Percentiles rank a stretch among this genome's conserved stretches.
These are phyloP conservation scores for Alternaria triticina DNA, from an alignment of 2,329 filamentous ascomycete species.

Conservation along the genomic window DNA sequence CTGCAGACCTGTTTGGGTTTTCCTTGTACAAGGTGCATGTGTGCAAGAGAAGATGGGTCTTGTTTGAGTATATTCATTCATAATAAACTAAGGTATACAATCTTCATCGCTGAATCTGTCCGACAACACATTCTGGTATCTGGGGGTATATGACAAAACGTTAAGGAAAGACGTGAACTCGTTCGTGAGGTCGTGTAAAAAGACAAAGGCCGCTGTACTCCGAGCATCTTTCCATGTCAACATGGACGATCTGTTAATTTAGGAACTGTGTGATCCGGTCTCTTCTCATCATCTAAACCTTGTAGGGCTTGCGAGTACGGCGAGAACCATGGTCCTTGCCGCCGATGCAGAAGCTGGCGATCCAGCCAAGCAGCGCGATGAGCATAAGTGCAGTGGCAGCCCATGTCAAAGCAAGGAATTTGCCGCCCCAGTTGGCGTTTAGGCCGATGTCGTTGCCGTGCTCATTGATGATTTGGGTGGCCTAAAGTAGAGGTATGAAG, in stretches of 20 bases:
- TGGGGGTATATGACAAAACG: slow-evolving; percentile 5
- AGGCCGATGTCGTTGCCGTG: slow-evolving; percentile 60
- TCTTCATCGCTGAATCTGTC: not conserved
- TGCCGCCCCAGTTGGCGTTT: slow-evolving; percentile 57
- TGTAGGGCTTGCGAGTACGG: not conserved
- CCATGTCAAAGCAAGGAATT: slow-evolving; percentile 67
- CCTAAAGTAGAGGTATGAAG: slow-evolving; percentile 27
- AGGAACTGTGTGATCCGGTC: not conserved
- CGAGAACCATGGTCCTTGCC: not conserved
- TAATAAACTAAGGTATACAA: not conserved
- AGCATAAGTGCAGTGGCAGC: slow-evolving; percentile 58
- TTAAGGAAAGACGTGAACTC: not conserved
- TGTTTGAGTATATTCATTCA: not conserved
- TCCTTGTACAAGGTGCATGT: too few species aligned
- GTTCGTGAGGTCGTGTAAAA: not conserved
- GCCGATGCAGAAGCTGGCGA: slow-evolving; percentile 39
- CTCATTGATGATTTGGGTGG: slow-evolving; percentile 59
- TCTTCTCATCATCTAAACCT: not conserved
- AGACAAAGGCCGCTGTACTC: not conserved
- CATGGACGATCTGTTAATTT: not conserved
- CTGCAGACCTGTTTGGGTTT: not conserved
- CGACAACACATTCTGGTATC: not conserved
- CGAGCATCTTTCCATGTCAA: not conserved
- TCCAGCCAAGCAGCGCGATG: slow-evolving; percentile 39
- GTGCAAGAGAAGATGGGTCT: not conserved